Base-by-base conservation (phyloP, 2,329 filamentous ascomycete species). In the Sporothrix protearum region DNA sequence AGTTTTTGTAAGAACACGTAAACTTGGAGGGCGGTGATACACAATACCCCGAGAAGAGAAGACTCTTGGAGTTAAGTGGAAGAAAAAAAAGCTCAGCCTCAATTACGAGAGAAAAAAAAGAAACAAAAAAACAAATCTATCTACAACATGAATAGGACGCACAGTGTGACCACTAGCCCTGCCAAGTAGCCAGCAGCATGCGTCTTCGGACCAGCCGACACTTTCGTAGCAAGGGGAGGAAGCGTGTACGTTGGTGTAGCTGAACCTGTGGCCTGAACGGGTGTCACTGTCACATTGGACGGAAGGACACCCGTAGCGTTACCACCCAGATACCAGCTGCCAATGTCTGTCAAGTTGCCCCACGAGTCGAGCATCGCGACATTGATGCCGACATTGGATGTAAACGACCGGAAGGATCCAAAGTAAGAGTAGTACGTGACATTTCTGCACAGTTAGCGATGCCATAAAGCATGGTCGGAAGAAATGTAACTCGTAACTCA, bases 401-500 rank as follows among this genome's bases (percentile, higher is more conserved):
- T 86, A 70, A 85, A 82, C 5, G 87, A 88, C 68, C 91, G 86
- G 78, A 94, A 95, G 9, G 89, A 85, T 61, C 91, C 92, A 76
- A 94, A 95, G 80, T 91, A 91, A 0, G 89, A 89, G 78, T 94
- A 94, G 39, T 87, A 86, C 3, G 85, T 87, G 22, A 94, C 83
- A 70, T 85, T 88, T 16, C 83, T 57, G 2, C 1, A 19, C 28
- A 25, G 53, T 57, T 57, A 30, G 25, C 22, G 5, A 5, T 33
- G 22, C 19, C 2, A 16, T 33, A 16, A 25, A 3, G 30, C 3
- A 33, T 30, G 25, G 7, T 19, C 2, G 6, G 12, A 30, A n/a
- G n/a, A n/a, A n/a, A n/a, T n/a, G n/a, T n/a, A n/a, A n/a, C n/a
- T n/a, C n/a, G n/a, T 5, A 57, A 33, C 53, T 81, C 70, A 88